phyloP scores from a whole-genome alignment of 192 early-diverging fungal genomes.

The Backusella psychrophila region DNA sequence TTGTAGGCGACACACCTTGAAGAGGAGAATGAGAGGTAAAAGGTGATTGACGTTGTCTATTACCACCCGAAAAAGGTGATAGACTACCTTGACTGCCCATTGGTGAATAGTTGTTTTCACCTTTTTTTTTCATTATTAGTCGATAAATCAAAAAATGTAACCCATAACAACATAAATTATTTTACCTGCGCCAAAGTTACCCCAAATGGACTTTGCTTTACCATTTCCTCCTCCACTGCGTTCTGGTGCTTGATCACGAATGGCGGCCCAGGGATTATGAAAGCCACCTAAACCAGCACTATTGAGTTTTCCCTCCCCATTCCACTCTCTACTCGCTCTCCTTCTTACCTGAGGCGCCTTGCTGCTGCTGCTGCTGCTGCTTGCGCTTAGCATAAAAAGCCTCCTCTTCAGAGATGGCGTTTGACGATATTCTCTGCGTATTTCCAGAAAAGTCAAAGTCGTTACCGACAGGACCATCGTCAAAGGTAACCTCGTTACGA shows the following conservation, averaged over 20 bases:
- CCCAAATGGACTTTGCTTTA: neutral
- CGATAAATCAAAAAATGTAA: neutral
- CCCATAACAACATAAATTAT: no score
- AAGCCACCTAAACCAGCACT: neutral
- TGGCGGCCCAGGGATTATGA: neutral
- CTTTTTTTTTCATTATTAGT: neutral
- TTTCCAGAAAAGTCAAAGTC: neutral
- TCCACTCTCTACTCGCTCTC: neutral
- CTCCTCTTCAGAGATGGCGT: neutral
- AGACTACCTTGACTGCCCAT: neutral
- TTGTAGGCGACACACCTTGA: neutral
- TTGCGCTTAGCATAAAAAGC: constrained; percentile 3
- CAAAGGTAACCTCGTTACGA: neutral
- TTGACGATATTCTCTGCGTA: neutral
- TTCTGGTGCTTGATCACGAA: neutral
- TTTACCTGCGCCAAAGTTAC: neutral
- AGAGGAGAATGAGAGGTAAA: neutral
- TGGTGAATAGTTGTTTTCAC: neutral
- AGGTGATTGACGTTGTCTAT: neutral
- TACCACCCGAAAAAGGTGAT: neutral
- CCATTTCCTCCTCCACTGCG: neutral
- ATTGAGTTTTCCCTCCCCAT: neutral
- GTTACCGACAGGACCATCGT: neutral
- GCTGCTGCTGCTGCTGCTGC: neutral
- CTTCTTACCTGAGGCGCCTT: neutral